These are phyloP conservation scores for Cyberlindnera xylosilytica DNA, from an alignment of 805 yeast species.

Conservation along the genomic window DNA sequence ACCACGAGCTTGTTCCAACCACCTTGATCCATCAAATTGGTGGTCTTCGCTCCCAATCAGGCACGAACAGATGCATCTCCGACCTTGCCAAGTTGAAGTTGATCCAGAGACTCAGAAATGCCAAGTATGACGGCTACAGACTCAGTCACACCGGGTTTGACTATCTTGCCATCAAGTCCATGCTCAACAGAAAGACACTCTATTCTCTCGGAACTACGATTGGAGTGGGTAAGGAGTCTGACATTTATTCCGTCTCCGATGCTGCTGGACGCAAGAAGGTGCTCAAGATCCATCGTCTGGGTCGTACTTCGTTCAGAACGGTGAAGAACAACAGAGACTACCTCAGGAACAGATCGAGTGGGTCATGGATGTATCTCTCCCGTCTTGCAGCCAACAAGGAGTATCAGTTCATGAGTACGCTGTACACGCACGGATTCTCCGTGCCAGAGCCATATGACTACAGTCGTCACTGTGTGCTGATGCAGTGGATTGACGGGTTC, in stretches of 20 bases:
- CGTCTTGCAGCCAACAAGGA: slow-evolving; percentile 91
- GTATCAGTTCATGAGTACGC: slow-evolving; percentile 77
- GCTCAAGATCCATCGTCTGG: slow-evolving; percentile 87
- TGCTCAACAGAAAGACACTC: slow-evolving; percentile 70
- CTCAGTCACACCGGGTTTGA: slow-evolving; percentile 89
- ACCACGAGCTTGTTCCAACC: slow-evolving; percentile 94
- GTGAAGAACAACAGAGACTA: slow-evolving; percentile 95
- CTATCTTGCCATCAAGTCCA: slow-evolving; percentile 82
- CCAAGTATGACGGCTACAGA: slow-evolving; percentile 92
- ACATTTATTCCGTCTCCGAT: slow-evolving; percentile 81
- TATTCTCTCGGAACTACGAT: slow-evolving; percentile 81
- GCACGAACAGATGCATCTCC: slow-evolving; percentile 73
- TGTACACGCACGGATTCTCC: slow-evolving; percentile 69
- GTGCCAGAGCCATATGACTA: slow-evolving; percentile 90
- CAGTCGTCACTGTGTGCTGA: slow-evolving; percentile 87
- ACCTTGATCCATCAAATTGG: slow-evolving; percentile 76
- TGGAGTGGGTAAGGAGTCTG: slow-evolving; percentile 98
- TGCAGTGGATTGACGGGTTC: slow-evolving; percentile 88
- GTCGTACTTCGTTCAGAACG: slow-evolving; percentile 88
- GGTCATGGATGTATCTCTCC: slow-evolving; percentile 91
- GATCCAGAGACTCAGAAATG: slow-evolving; percentile 76
- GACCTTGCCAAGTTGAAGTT: slow-evolving; percentile 85
- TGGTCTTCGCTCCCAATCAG: slow-evolving; percentile 69
- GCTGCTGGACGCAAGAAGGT: slow-evolving; percentile 64
- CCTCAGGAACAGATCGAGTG: slow-evolving; percentile 63